Evolutionary conservation across 2,329 filamentous ascomycete genomes (phyloP).

Genomic region (Fusarium pseudonygamai): DNA sequence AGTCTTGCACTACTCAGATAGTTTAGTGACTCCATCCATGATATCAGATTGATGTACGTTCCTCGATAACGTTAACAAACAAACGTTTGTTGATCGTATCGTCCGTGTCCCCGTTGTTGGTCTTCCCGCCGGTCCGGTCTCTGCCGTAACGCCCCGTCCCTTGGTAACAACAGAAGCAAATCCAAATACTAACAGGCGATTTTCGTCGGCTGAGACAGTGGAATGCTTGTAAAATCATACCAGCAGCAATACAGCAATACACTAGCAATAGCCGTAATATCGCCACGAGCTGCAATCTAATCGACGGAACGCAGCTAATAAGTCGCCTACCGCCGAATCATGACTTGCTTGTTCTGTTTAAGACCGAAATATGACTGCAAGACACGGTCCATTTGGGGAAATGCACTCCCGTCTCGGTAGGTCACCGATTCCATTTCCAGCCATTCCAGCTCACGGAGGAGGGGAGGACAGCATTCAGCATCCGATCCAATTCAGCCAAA

Average conservation of each 20-base stretch:
- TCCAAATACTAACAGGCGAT: not conserved
- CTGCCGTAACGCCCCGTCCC: constrained; percentile 19
- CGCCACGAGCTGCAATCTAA: constrained; percentile 9
- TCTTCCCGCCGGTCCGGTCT: constrained; percentile 25
- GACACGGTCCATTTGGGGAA: constrained; percentile 20
- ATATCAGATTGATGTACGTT: not conserved
- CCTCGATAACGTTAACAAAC: not conserved
- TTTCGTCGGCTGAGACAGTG: constrained; percentile 20
- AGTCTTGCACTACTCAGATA: not conserved
- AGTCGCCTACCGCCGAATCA: not conserved
- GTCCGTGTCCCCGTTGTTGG: constrained; percentile 2
- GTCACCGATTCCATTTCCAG: constrained; percentile 8
- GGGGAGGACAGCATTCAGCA: not conserved
- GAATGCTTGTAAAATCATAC: constrained; percentile 26
- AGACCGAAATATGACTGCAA: constrained; percentile 28
- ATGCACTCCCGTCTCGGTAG: not conserved
- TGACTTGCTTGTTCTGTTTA: not conserved
- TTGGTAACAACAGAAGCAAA: constrained; percentile 1
- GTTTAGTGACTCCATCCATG: not conserved
- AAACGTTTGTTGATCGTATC: not conserved
- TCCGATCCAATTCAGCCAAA: constrained; percentile 21
- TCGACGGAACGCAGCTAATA: not conserved
- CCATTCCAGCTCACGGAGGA: constrained; percentile 27
- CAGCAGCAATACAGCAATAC: not conserved
- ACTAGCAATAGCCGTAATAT: not conserved